Evolutionary conservation across 352 stramenopile genomes (phyloP), one percentile per base, ranked within the genome.

Genomic region (Globisporangium perplexum): DNA sequence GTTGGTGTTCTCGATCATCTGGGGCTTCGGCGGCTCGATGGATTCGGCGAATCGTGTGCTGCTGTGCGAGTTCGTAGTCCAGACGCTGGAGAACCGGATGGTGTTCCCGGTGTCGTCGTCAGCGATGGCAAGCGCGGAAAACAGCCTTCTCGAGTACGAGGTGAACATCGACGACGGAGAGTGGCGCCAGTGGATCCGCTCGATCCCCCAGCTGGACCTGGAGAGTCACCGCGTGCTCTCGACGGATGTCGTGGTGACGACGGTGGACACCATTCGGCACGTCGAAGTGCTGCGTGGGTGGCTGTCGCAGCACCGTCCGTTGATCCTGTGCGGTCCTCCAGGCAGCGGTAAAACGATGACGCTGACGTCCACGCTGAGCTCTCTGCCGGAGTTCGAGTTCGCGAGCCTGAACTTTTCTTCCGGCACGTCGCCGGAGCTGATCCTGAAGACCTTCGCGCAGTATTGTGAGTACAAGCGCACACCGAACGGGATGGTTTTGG

Each of bases 281-380:
- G 96, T 98, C 53, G 96, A 99, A 73, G 91, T 99, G 26, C 71
- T 99, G 46, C 87, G 88, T 33, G 94, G 95, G 20, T 99, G 97
- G 96, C 81, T 99, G 31, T 94, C 91, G 33, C 96, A 96, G 57
- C 96, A 98, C 57, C 93, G 88, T 30, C 97, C 97, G 33, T 64
- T 99, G 0, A 98, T 99, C 65, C 76, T 99, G 20, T 99, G 96
- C 73, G 97, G 97, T 44, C 97, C 97, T 17, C 97, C 96, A 3
- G 97, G 97, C n/a, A 98, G 83, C 64, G 98, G 98, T 67, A 99
- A 99, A 65, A 99, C 97, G 3, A 99, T 99, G 97, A 99, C 98
- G 2, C 71, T 99, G 39, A 99, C 94, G 3, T 98, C 91, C 30
- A 97, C 97, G 10, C 87, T 99, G 33, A 96, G 97, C 59, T 97